Conservation (phyloP, 176 grass and related monocot genomes). For the Aegilops umbellulata region DNA sequence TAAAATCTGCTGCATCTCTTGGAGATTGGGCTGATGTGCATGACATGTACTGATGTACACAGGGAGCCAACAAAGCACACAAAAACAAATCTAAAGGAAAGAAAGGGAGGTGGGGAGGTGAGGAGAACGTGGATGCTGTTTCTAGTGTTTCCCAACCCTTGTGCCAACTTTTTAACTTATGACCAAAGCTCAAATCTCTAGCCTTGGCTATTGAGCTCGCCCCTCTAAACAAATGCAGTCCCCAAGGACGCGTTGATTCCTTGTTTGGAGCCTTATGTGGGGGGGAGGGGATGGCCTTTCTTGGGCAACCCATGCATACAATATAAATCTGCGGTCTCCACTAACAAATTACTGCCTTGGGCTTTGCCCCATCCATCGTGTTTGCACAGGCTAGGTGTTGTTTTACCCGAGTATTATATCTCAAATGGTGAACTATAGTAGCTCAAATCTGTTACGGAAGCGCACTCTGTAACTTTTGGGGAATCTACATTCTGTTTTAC, state of each 20-base stretch:
- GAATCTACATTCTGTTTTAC: constrained; percentile 33
- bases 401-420: constrained; percentile 58
- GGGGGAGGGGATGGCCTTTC: constrained; percentile 52
- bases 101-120: constrained; percentile 46
- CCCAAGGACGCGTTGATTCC: constrained; percentile 77
- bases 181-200: constrained; percentile 71
- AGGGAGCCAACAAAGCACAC: constrained; percentile 45
- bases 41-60: constrained; percentile 45
- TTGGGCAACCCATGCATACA: constrained; percentile 65
- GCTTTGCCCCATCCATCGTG: constrained; percentile 45
- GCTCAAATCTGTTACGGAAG: constrained; percentile 9
- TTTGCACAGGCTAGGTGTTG: constrained; percentile 34
- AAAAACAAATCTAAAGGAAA: constrained; percentile 54
- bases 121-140: constrained; percentile 99
- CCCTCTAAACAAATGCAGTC: constrained; percentile 51
- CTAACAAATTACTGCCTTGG: constrained; percentile 59
- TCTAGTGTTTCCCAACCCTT: constrained; percentile 94
- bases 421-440: constrained; percentile 28
- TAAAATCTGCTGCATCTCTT: constrained; percentile 42
- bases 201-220: constrained; percentile 59
- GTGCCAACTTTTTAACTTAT: constrained; percentile 60
- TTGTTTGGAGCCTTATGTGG: constrained; percentile 82
- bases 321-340: constrained; percentile 49
- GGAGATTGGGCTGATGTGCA: constrained; percentile 50
- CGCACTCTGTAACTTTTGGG: constrained; percentile 32